Percentiles rank a stretch among this genome's conserved stretches.
Evolutionary conservation across 441 rosid species (phyloP).

Genomic region (Brassica balearica): DNA sequence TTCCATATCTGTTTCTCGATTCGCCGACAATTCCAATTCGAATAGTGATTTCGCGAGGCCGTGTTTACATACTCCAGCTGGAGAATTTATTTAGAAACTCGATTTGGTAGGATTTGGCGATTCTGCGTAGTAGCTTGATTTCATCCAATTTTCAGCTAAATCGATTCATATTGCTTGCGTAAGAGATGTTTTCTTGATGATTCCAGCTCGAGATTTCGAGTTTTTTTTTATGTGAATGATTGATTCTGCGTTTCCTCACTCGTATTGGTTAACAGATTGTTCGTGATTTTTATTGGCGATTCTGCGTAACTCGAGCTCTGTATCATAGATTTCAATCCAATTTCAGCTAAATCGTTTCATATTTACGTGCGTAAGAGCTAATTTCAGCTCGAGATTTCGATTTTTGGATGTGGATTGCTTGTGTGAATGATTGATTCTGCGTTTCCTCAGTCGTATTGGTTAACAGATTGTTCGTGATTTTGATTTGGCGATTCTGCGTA

Average conservation of each 20-base stretch:
- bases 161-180: not conserved
- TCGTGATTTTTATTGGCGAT: too few species aligned
- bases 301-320: too few species aligned
- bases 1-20: slow-evolving; percentile 28
- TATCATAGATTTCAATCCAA: too few species aligned
- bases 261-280: slow-evolving; percentile 1
- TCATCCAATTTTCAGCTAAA: not conserved
- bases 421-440: not conserved
- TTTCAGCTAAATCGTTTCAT: too few species aligned
- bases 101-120: slow-evolving; percentile 18
- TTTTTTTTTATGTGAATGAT: too few species aligned
- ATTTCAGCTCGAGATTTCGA: not conserved
- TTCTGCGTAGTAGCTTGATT: slow-evolving; percentile 30
- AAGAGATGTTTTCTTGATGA: slow-evolving; percentile 16
- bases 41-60: slow-evolving; percentile 9
- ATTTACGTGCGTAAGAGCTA: too few species aligned
- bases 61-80: slow-evolving; percentile 14
- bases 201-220: not conserved
- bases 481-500: too few species aligned
- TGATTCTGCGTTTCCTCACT: not conserved
- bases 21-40: slow-evolving; percentile 40
- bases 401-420: not conserved
- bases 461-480: not conserved
- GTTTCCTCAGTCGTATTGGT: slow-evolving; percentile 1
- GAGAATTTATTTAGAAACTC: not conserved